Evolutionary conservation across 2,329 filamentous ascomycete genomes (phyloP).

Genomic region (Botrytis tulipae): DNA sequence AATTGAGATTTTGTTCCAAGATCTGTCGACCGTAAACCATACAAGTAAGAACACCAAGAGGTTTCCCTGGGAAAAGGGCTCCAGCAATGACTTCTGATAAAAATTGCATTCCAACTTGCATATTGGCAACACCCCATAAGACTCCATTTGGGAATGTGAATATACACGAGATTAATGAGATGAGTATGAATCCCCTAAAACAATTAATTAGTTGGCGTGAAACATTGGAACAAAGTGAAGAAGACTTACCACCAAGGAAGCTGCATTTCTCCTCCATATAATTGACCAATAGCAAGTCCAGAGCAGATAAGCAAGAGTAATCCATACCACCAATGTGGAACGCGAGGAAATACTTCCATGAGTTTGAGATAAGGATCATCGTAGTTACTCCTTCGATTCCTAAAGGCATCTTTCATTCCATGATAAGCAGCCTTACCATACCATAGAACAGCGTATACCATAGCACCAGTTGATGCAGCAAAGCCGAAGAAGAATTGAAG

Average conservation of each 20-base stretch:
- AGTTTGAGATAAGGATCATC: constrained; percentile 45
- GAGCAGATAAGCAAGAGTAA: constrained; percentile 45
- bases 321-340: constrained; percentile 60
- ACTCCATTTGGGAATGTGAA: constrained; percentile 31
- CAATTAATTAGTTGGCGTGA: background rate
- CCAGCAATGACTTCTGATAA: constrained; percentile 49
- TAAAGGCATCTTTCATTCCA: constrained; percentile 32
- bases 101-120: constrained; percentile 47
- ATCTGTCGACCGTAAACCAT: constrained; percentile 40
- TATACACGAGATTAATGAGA: constrained; percentile 37
- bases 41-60: constrained; percentile 44
- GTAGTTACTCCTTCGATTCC: constrained; percentile 21
- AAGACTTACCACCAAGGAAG: constrained; percentile 30
- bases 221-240: background rate
- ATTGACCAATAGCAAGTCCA: constrained; percentile 40
- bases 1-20: constrained; percentile 40
- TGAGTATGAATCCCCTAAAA: constrained; percentile 31
- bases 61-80: constrained; percentile 53
- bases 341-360: constrained; percentile 50
- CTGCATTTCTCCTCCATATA: constrained; percentile 58
- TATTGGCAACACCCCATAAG: constrained; percentile 47
- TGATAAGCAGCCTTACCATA: constrained; percentile 42
- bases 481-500: constrained; percentile 45
- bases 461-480: constrained; percentile 45
- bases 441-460: constrained; percentile 46